A percentile compares a stretch with the other conserved stretches of the same genome.
phyloP scores from a whole-genome alignment of 2,329 filamentous ascomycete genomes.

The Colletotrichum aenigma region DNA sequence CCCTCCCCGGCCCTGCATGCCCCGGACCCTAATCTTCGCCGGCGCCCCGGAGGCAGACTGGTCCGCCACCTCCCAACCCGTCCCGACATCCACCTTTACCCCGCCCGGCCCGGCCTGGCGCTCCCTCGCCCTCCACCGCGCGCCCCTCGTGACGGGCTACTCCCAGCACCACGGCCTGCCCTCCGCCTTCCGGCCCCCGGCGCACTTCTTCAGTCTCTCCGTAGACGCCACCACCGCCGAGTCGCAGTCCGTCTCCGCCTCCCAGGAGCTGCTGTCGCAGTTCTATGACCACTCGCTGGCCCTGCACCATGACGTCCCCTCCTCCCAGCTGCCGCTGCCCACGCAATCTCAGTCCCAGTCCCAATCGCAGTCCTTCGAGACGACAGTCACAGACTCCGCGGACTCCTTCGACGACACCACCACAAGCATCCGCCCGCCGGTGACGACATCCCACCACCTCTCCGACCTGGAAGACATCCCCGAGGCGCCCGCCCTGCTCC shows the following conservation, averaged over 20 bases:
- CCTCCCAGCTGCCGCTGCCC: conserved; percentile 56
- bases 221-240: conserved; percentile 20
- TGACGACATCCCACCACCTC: conserved; percentile 46
- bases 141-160: conserved; percentile 55
- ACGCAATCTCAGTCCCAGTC: neutral
- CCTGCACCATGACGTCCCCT: conserved; percentile 68
- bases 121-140: conserved; percentile 51
- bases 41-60: conserved; percentile 36
- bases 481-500: conserved; percentile 64
- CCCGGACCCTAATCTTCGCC: conserved; percentile 40
- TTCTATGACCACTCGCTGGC: conserved; percentile 83
- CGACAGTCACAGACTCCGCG: conserved; percentile 33
- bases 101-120: conserved; percentile 52
- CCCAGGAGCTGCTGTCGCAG: conserved; percentile 49
- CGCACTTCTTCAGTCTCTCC: conserved; percentile 53
- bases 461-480: conserved; percentile 75
- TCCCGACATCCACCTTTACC: neutral
- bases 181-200: conserved; percentile 29
- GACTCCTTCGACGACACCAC: conserved; percentile 27
- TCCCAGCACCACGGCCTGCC: conserved; percentile 51
- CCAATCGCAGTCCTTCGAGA: conserved; percentile 14
- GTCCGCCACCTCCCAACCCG: conserved; percentile 24
- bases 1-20: conserved; percentile 24
- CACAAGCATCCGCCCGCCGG: conserved; percentile 27
- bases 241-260: neutral